These are phyloP conservation scores for Warburgia ugandensis DNA, from an alignment of 164 flowering plant genomes.

Conservation along the genomic window DNA sequence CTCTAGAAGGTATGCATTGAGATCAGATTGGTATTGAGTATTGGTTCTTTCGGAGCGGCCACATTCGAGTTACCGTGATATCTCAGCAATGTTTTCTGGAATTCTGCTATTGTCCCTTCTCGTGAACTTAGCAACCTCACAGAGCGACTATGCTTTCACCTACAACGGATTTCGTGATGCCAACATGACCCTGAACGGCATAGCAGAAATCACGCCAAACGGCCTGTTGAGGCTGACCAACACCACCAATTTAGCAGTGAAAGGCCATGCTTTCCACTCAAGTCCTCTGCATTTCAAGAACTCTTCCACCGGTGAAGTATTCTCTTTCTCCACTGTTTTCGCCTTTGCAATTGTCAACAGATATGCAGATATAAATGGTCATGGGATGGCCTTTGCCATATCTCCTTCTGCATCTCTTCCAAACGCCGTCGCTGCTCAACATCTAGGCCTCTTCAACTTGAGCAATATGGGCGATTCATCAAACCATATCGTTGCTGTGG, in stretches of 20 bases:
- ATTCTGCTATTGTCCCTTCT: slow-evolving; percentile 1
- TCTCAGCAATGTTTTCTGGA: too few relatives aligned
- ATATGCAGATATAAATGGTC: slow-evolving; percentile 3
- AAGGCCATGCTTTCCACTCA: slow-evolving; percentile 10
- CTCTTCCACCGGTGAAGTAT: not conserved
- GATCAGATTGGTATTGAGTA: not conserved
- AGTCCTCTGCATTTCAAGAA: slow-evolving; percentile 12
- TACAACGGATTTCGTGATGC: slow-evolving; percentile 9
- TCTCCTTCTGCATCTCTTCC: slow-evolving; percentile 13
- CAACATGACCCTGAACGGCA: slow-evolving; percentile 6
- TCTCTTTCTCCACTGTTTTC: slow-evolving; percentile 30
- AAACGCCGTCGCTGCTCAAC: slow-evolving; percentile 3
- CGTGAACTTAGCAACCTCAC: not conserved
- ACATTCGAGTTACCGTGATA: too few relatives aligned
- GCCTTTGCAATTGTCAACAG: slow-evolving; percentile 10
- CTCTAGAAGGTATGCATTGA: too few relatives aligned
- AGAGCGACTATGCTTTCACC: not conserved
- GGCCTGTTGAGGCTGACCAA: slow-evolving; percentile 10
- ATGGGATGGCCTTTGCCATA: slow-evolving; percentile 21
- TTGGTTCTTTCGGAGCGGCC: too few relatives aligned
- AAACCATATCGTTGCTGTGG: slow-evolving; percentile 15
- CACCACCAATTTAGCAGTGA: not conserved
- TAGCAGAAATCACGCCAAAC: slow-evolving; percentile 6
- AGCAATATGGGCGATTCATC: slow-evolving; percentile 8
- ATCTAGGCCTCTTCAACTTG: slow-evolving; percentile 21